Evolutionary conservation across 2,329 filamentous ascomycete species (phyloP), one percentile per base, ranked within the genome.

Genomic region (Alternaria gaisen): DNA sequence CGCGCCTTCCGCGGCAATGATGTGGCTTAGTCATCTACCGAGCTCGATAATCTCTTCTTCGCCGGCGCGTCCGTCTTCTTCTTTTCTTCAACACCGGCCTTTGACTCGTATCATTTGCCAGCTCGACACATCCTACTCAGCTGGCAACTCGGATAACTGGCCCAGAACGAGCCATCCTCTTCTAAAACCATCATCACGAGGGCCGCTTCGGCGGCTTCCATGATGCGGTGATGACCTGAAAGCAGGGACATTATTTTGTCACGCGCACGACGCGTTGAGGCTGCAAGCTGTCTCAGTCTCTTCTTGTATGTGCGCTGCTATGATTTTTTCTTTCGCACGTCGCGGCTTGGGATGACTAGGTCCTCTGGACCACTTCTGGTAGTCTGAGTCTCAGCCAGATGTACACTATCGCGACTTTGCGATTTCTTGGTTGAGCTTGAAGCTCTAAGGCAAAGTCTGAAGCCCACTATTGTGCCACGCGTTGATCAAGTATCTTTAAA

Each of bases 101-200:
- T 85, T 85, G 85, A 88, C 85, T 90, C 88, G 90, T 90, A 91
- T 90, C 86, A 88, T 88, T 48, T 86, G 85, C 83, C 87, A 86
- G 85, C 83, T 85, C 79, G 83, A 84, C 74, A 61, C 68, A 70
- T 76, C 72, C 76, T 72, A 88, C 85, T 87, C 85, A 84, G 83
- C 86, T 90, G 87, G 83, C 85, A 87, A 90, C 83, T 90, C 87
- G 87, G 87, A 78, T 87, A 71, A 86, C 85, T 80, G 86, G 90
- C 90, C 90, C 82, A 92, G 90, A 92, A 81, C 74, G 83, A 85
- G 74, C 74, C 74, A 80, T 78, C 85, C 89, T 86, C 86, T 87
- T 90, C 83, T 90, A 92, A 92, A 92, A 92, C 90, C 90, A 90
- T 92, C 86, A 86, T 88, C 86, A 88, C 87, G 90, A 92, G 87